A percentile compares a stretch with the other conserved stretches of the same genome.
Evolutionary conservation across 2,329 filamentous ascomycete genomes (phyloP).

Genomic region (Fragosphaeria purpurea): DNA sequence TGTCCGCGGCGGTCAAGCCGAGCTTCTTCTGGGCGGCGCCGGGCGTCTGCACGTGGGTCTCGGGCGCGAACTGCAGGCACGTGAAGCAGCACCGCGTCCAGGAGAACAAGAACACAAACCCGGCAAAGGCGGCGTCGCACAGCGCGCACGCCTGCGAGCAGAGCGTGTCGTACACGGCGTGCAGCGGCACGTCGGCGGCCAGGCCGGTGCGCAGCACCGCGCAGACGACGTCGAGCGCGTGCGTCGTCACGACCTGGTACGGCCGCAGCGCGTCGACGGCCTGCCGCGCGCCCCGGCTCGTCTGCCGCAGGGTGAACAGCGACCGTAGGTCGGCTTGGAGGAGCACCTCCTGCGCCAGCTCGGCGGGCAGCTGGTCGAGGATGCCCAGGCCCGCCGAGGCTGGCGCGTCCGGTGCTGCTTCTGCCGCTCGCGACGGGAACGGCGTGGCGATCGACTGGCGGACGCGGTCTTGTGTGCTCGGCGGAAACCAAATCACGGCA

Average conservation of each 20-base stretch:
- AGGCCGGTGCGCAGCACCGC: constrained; percentile 20
- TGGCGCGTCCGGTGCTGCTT: no score
- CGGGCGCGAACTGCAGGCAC: constrained; percentile 16
- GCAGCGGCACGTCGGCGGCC: constrained; percentile 12
- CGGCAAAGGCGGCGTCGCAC: constrained; percentile 16
- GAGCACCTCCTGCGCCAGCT: constrained; percentile 21
- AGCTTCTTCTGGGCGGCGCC: constrained; percentile 13
- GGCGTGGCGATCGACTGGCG: no score
- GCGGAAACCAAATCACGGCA: no score
- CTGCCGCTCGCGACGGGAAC: no score
- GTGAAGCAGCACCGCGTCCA: constrained; percentile 21
- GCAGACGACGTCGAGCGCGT: constrained; percentile 21
- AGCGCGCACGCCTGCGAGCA: constrained; percentile 18
- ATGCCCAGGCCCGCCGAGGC: constrained; percentile 9
- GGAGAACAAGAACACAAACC: constrained; percentile 17
- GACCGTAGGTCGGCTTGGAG: constrained; percentile 21
- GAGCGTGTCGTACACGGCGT: constrained; percentile 16
- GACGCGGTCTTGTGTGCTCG: no score
- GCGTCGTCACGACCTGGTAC: constrained; percentile 15
- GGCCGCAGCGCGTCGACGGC: constrained; percentile 16
- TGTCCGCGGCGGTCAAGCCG: constrained; percentile 13
- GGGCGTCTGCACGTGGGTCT: constrained; percentile 16
- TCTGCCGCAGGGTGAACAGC: constrained; percentile 22
- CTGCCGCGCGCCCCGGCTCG: constrained; percentile 16
- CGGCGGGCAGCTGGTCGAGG: constrained; percentile 21